Percentiles rank a stretch among this genome's conserved stretches.
These are phyloP conservation scores for Cercospora beticola DNA, from an alignment of 2,329 filamentous ascomycete species.

Conservation along the genomic window DNA sequence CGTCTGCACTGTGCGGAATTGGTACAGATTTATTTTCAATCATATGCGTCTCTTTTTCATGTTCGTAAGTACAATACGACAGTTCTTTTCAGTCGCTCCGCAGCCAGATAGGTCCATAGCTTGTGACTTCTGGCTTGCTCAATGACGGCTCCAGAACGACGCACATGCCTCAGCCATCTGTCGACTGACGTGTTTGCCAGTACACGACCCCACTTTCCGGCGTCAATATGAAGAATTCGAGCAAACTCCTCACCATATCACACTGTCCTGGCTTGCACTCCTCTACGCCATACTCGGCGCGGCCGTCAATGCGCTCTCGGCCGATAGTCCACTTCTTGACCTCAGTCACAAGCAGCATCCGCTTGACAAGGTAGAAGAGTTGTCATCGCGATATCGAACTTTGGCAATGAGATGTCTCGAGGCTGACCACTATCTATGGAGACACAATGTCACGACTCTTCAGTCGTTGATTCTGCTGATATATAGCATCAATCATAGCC, in stretches of 20 bases:
- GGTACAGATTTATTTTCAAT: not conserved
- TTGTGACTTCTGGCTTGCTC: not conserved
- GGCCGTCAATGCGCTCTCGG: not conserved
- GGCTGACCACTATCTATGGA: constrained; percentile 5
- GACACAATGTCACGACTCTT: not conserved
- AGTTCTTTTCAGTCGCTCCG: not conserved
- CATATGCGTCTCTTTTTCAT: constrained; percentile 11
- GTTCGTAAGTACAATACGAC: not conserved
- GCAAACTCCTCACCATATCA: not conserved
- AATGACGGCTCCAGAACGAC: not conserved
- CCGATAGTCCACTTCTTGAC: not conserved
- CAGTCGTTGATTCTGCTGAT: constrained; percentile 3
- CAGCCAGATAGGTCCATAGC: not conserved
- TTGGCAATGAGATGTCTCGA: constrained; percentile 3
- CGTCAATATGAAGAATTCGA: constrained; percentile 1
- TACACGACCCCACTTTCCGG: constrained; percentile 3
- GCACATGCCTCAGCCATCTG: not conserved
- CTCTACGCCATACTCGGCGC: constrained; percentile 2
- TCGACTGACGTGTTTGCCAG: not conserved
- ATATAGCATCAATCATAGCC: constrained; percentile 3
- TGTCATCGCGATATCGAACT: not conserved
- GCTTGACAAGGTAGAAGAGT: not conserved
- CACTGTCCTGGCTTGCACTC: constrained; percentile 1
- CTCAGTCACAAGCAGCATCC: not conserved
- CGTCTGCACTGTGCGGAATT: not conserved